Evolutionary conservation across 2,329 filamentous ascomycete species (phyloP).

Genomic region (Pseudophaeomoniella oleicola): DNA sequence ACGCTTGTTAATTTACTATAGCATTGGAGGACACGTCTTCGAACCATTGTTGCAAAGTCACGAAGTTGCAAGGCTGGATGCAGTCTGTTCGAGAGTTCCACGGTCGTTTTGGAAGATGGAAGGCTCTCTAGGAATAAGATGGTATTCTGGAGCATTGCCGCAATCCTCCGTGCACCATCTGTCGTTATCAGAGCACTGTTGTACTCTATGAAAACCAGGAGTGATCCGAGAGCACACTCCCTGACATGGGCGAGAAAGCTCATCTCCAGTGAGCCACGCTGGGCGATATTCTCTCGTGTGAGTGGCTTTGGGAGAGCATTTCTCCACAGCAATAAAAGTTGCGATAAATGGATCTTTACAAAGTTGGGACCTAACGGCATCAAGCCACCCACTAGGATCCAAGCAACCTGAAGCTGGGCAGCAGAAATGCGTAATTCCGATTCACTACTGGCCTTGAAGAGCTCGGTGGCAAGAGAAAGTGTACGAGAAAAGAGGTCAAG

Average conservation of each 20-base stretch:
- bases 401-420: slow-evolving; percentile 93
- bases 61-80: slow-evolving; percentile 75
- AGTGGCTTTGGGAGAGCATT: slow-evolving; percentile 90
- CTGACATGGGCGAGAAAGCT: slow-evolving; percentile 89
- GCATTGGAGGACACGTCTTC: slow-evolving; percentile 83
- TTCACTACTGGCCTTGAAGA: slow-evolving; percentile 83
- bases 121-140: slow-evolving; percentile 76
- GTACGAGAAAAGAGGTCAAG: slow-evolving; percentile 91
- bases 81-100: slow-evolving; percentile 72
- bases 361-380: slow-evolving; percentile 97
- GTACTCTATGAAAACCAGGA: slow-evolving; percentile 83
- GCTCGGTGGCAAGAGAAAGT: slow-evolving; percentile 74
- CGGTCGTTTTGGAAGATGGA: slow-evolving; percentile 67
- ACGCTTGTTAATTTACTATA: slow-evolving; percentile 84
- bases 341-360: slow-evolving; percentile 93
- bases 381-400: slow-evolving; percentile 89
- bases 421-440: slow-evolving; percentile 82
- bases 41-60: slow-evolving; percentile 85
- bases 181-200: slow-evolving; percentile 84
- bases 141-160: slow-evolving; percentile 89
- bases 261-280: slow-evolving; percentile 72
- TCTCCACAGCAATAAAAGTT: slow-evolving; percentile 88
- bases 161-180: slow-evolving; percentile 85
- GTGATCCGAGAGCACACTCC: slow-evolving; percentile 83
- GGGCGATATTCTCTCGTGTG: slow-evolving; percentile 77